Evolutionary conservation across 331 rosid genomes (phyloP).

Genomic region (Acacia pycnantha): DNA sequence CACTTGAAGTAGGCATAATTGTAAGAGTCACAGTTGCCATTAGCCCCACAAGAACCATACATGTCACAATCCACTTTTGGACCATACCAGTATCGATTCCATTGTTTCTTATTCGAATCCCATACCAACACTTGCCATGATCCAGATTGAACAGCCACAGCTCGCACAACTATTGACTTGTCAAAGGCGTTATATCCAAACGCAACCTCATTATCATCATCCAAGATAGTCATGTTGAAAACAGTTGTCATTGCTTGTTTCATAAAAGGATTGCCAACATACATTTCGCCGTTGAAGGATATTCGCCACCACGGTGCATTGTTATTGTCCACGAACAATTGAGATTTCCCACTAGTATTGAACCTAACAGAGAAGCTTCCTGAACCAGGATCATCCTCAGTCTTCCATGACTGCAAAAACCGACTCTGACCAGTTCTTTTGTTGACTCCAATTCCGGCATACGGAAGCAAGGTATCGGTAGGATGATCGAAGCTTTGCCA

Average conservation of each 20-base stretch:
- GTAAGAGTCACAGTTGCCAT: conserved; percentile 44
- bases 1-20: conserved; percentile 36
- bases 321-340: conserved; percentile 28
- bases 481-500: conserved; percentile 25
- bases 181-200: neutral
- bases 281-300: conserved; percentile 37
- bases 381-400: conserved; percentile 48
- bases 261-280: conserved; percentile 37
- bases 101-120: conserved; percentile 25
- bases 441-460: conserved; percentile 42
- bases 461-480: conserved; percentile 35
- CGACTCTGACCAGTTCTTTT: conserved; percentile 34
- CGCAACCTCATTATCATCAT: conserved; percentile 26
- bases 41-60: conserved; percentile 46
- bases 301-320: conserved; percentile 47
- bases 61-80: conserved; percentile 36
- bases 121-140: conserved; percentile 23
- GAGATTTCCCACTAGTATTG: conserved; percentile 41
- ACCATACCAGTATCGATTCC: conserved; percentile 38
- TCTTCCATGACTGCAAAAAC: conserved; percentile 52
- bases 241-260: neutral
- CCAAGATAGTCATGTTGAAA: conserved; percentile 25
- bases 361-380: conserved; percentile 21
- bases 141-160: conserved; percentile 34
- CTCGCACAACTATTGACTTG: neutral